phyloP scores from a whole-genome alignment of 192 early-diverging fungal species.

The Coemansia aciculifera region DNA sequence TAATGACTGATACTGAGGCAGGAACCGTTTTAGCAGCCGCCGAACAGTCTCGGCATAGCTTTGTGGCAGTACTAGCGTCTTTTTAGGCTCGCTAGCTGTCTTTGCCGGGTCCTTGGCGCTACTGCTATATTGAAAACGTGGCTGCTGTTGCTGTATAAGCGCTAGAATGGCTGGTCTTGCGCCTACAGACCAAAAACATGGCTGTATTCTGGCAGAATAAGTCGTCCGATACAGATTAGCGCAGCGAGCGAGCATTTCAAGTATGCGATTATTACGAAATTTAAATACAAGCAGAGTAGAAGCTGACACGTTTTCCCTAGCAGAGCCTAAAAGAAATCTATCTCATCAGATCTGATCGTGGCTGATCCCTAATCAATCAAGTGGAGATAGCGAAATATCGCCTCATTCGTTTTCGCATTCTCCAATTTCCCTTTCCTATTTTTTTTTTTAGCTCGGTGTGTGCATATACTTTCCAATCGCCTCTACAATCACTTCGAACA shows the following conservation, averaged over 20 bases:
- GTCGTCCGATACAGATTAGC: not conserved
- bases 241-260: conserved; percentile 1
- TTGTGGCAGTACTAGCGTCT: conserved; percentile 17
- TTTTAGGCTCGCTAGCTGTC: not conserved
- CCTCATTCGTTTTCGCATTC: not conserved
- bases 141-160: not conserved
- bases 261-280: not conserved
- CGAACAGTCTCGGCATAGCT: conserved; percentile 23
- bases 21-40: conserved; percentile 20
- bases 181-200: not conserved
- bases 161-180: not conserved
- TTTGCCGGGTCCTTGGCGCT: conserved; percentile 1
- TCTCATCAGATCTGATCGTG: not conserved
- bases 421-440: not conserved
- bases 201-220: not conserved
- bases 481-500: not conserved
- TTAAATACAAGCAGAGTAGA: not conserved
- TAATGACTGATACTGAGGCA: conserved; percentile 46
- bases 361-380: not conserved
- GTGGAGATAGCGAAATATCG: not conserved
- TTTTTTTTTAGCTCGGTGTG: not conserved
- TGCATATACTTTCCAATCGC: not conserved
- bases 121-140: conserved; percentile 19
- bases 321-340: not conserved
- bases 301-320: no score